Evolutionary conservation across 495 filamentous ascomycete genomes (phyloP).

Genomic region (Xylona heveae): DNA sequence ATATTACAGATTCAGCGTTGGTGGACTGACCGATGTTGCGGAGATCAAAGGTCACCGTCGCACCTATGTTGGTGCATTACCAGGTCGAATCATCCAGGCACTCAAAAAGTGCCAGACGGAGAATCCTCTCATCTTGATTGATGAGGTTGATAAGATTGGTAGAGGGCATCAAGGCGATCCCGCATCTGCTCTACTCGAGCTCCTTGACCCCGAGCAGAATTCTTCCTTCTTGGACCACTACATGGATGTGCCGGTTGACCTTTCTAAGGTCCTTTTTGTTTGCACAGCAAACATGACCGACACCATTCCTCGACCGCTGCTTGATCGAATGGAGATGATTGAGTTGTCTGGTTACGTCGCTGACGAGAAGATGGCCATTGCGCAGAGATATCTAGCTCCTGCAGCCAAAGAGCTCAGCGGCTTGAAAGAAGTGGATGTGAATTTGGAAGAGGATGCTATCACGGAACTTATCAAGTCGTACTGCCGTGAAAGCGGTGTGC

Average conservation of each 20-base stretch:
- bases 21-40: slow-evolving; percentile 92
- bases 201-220: slow-evolving; percentile 96
- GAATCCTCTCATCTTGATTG: slow-evolving; percentile 90
- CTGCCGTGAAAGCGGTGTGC: slow-evolving; percentile 88
- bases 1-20: slow-evolving; percentile 96
- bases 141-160: slow-evolving; percentile 96
- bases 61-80: slow-evolving; percentile 92
- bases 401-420: slow-evolving; percentile 80
- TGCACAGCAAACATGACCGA: slow-evolving; percentile 99
- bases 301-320: slow-evolving; percentile 82
- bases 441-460: slow-evolving; percentile 64
- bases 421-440: slow-evolving; percentile 74
- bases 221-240: slow-evolving; percentile 96
- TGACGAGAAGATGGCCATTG: slow-evolving; percentile 98
- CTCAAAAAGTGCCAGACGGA: slow-evolving; percentile 98
- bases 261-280: slow-evolving; percentile 96
- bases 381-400: slow-evolving; percentile 77
- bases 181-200: slow-evolving; percentile 78
- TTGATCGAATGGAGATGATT: slow-evolving; percentile 98
- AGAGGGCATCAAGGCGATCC: slow-evolving; percentile 91
- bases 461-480: slow-evolving; percentile 97
- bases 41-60: slow-evolving; percentile 97
- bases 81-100: slow-evolving; percentile 92
- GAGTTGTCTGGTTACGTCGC: slow-evolving; percentile 91
- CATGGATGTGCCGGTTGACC: slow-evolving; percentile 94